These are phyloP conservation scores for Ceratocystis harringtonii DNA, from an alignment of 2,329 filamentous ascomycete genomes.

Conservation along the genomic window DNA sequence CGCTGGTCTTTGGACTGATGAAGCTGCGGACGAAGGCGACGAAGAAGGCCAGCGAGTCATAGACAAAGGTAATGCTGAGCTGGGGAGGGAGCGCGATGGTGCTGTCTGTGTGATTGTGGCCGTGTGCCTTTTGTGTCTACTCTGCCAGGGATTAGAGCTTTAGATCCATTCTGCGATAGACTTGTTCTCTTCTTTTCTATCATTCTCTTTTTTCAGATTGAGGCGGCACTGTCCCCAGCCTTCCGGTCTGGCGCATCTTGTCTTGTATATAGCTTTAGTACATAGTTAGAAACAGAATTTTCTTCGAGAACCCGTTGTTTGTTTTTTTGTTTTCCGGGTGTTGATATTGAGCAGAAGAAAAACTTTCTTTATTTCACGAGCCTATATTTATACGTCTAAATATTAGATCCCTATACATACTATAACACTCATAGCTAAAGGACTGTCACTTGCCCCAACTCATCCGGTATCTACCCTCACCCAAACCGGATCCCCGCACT, in stretches of 20 bases:
- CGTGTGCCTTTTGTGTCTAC: no score
- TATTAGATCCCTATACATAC: not conserved
- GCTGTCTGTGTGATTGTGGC: not conserved
- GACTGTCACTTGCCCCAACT: not conserved
- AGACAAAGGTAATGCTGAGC: not conserved
- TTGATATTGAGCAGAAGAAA: not conserved
- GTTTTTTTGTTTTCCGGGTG: not conserved
- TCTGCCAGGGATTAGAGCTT: not conserved
- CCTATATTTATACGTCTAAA: not conserved
- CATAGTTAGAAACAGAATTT: not conserved
- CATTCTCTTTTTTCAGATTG: not conserved
- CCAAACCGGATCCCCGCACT: conserved; percentile 16
- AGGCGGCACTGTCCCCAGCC: conserved; percentile 20
- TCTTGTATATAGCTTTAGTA: conserved; percentile 1
- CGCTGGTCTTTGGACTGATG: conserved; percentile 32
- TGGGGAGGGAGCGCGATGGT: not conserved
- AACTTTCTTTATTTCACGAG: not conserved
- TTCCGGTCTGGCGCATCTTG: not conserved
- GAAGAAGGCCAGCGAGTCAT: conserved; percentile 27
- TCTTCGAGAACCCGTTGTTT: conserved; percentile 4
- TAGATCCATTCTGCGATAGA: not conserved
- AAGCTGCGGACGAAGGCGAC: conserved; percentile 35
- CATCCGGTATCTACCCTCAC: conserved; percentile 17
- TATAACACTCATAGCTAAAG: not conserved
- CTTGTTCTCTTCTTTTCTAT: not conserved